A percentile compares a stretch with the other conserved stretches of the same genome.
phyloP scores from a whole-genome alignment of 805 yeast genomes.

The Metschnikowia baotianmanensis region DNA sequence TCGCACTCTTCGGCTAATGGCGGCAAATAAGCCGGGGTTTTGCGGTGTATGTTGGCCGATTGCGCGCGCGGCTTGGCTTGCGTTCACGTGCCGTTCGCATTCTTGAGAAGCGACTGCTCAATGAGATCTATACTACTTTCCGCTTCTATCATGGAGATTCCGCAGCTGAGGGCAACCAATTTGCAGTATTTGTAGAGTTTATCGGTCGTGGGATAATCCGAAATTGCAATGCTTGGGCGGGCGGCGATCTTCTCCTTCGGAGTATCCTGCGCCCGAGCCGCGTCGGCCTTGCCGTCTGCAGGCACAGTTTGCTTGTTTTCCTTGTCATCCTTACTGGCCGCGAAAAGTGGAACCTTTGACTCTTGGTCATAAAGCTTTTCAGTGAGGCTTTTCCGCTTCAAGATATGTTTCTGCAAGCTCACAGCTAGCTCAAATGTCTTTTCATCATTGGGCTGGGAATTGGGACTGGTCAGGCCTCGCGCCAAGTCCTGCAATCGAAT shows the following conservation, averaged over 20 bases:
- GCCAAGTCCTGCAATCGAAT: slow-evolving; percentile 5
- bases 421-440: slow-evolving; percentile 23
- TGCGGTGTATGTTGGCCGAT: background rate
- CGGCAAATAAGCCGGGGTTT: no score
- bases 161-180: slow-evolving; percentile 42
- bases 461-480: background rate
- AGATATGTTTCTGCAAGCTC: slow-evolving; percentile 28
- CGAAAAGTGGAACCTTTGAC: slow-evolving; percentile 21
- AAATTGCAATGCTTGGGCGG: slow-evolving; percentile 1
- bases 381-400: slow-evolving; percentile 21
- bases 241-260: no score
- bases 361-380: slow-evolving; percentile 21
- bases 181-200: slow-evolving; percentile 39
- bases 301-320: slow-evolving; percentile 14
- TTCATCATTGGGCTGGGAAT: slow-evolving; percentile 1
- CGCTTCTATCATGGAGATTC: slow-evolving; percentile 40
- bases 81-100: slow-evolving; percentile 11
- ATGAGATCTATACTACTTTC: slow-evolving; percentile 42
- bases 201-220: slow-evolving; percentile 28
- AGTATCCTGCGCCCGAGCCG: background rate
- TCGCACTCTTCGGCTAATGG: slow-evolving; percentile 15
- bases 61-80: background rate
- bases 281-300: background rate
- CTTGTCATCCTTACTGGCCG: slow-evolving; percentile 18
- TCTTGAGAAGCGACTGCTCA: slow-evolving; percentile 36